Conservation (phyloP, 495 filamentous ascomycete species). For the Rusavskia elegans region DNA sequence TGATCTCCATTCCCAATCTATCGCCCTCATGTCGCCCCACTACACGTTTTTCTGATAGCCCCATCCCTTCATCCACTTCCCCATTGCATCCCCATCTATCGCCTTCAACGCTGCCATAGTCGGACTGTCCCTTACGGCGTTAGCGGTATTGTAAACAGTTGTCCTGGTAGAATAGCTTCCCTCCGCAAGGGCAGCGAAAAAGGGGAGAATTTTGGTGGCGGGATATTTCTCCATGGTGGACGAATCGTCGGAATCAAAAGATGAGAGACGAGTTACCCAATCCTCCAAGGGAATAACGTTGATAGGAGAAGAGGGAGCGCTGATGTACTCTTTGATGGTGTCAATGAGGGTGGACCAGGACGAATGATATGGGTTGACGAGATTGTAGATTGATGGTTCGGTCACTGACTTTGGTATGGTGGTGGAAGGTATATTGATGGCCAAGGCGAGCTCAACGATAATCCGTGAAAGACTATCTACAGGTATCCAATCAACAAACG, state of each 20-base stretch:
- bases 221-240: not conserved
- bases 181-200: not conserved
- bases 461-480: constrained; percentile 12
- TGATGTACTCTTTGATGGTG: not conserved
- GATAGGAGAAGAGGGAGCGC: not conserved
- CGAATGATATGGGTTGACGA: constrained; percentile 13
- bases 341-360: constrained; percentile 14
- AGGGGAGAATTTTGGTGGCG: not conserved
- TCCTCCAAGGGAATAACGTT: not conserved
- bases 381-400: constrained; percentile 8
- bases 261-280: not conserved
- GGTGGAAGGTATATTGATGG: too few species aligned
- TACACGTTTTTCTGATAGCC: not conserved
- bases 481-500: constrained; percentile 16
- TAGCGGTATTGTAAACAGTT: not conserved
- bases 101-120: not conserved
- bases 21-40: not conserved
- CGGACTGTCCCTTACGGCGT: not conserved
- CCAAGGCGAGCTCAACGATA: constrained; percentile 8
- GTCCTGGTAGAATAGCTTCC: not conserved
- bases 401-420: not conserved
- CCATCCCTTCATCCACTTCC: not conserved
- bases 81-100: not conserved
- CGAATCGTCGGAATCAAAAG: not conserved
- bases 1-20: too few species aligned